Evolutionary conservation across 2,329 filamentous ascomycete genomes (phyloP), one percentile per base, ranked within the genome.

Genomic region (Orbilia blumenaviensis): DNA sequence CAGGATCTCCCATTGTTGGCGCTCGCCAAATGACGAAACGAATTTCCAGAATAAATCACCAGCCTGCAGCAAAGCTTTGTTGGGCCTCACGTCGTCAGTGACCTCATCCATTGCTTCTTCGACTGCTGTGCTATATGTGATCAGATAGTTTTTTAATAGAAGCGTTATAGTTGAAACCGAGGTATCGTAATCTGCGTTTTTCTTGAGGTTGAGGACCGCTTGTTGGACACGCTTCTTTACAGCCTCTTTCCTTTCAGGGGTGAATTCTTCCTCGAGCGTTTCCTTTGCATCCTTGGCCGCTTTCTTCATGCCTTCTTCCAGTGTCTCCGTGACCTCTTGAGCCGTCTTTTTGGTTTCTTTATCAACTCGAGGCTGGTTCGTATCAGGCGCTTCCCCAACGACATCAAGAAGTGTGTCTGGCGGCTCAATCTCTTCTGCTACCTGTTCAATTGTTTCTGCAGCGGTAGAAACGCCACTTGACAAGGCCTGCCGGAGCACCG

Each of bases 401-500:
- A 48, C 14, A 25, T 77, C 73, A 16, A 77, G 85, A 29, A 92
- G 88, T 62, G 88, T 85, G 16, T 87, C 80, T 0, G 90, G 89
- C 0, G 92, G 91, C 79, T 92, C 89, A 7, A 96, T 84, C 78
- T 90, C 85, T 80, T 93, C 88, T 1, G 89, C 93, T 0, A 90
- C 90, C 77, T 92, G 85, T 78, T 91, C 88, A 0, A 94, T 93
- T 0, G 90, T 91, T 14, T 89, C 86, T 0, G 93, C 92, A 4
- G 97, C 82, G 0, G 91, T 90, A 77, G 92, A 90, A 0, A 93
- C 92, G 1, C 93, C 93, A 80, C 97, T 94, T 61, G 89, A 89
- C 81, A 97, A 93, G 0, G 98, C 90, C 81, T 97, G 91, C 44
- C 91, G 89, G 10, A 90, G 91, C 52, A 97, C 88, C 0, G 90